Percentiles rank a stretch among this genome's conserved stretches.
phyloP scores from a whole-genome alignment of 345 rosid species.

The Melaleuca quinquenervia region DNA sequence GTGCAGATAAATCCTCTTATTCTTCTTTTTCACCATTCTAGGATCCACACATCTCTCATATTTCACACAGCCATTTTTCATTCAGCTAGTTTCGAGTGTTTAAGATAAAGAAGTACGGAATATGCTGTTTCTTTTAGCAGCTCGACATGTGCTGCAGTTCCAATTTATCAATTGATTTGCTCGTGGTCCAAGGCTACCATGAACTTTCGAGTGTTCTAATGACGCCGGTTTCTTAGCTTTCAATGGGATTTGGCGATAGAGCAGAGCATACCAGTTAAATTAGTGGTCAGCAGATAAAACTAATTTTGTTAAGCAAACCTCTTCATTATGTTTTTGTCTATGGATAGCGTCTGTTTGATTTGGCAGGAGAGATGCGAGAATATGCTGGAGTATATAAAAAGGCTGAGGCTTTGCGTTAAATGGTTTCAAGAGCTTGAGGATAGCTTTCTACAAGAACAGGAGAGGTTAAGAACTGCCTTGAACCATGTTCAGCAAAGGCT shows the following conservation, averaged over 20 bases:
- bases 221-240: background rate
- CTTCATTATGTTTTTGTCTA: background rate
- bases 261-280: background rate
- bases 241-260: background rate
- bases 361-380: slow-evolving; percentile 89
- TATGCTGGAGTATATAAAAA: slow-evolving; percentile 85
- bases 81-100: background rate
- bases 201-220: background rate
- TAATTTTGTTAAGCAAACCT: background rate
- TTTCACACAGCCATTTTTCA: background rate
- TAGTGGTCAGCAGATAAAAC: background rate
- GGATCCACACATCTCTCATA: background rate
- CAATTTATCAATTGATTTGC: background rate
- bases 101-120: background rate
- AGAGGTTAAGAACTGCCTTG: slow-evolving; percentile 58
- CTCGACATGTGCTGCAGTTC: background rate
- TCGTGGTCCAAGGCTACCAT: background rate
- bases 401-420: slow-evolving; percentile 84
- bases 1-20: background rate
- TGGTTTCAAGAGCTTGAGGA: slow-evolving; percentile 98
- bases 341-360: background rate
- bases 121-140: background rate
- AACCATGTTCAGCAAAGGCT: slow-evolving; percentile 61
- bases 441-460: slow-evolving; percentile 72
- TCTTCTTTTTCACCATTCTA: background rate